Evolutionary conservation across 2,329 filamentous ascomycete genomes (phyloP), one percentile per base, ranked within the genome.

Genomic region (Aspergillus unguis): DNA sequence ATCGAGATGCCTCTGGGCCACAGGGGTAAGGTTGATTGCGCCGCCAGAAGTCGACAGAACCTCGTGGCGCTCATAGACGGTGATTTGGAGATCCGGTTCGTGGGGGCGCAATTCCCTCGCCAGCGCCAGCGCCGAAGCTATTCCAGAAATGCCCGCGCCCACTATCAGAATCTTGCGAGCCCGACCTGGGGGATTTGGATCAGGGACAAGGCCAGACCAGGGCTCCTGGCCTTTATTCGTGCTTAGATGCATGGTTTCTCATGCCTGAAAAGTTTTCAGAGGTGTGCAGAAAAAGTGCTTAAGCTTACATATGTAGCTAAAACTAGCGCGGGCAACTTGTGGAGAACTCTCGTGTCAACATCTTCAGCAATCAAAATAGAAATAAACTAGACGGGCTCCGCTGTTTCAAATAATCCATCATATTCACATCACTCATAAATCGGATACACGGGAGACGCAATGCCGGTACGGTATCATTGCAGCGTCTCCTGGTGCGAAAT

Each of bases 21-120:
- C 73, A 1, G 75, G 74, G 0, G 73, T 75, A 17, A 77, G 59
- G 52, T 74, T 74, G 52, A 77, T 72, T 3, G 74, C 73, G 7
- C 74, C 74, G 6, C 74, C 74, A 9, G 72, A 70, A 4, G 73
- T 76, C 0, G 73, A 71, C 5, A 73, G 66, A 6, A 73, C 58
- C 11, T 71, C 65, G 52, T 73, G 68, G 25, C 72, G 66, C 56
- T 76, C 74, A 51, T 66, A 75, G 25, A 75, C 54, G 2, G 62
- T 70, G 54, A 75, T 74, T 29, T 65, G 62, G 23, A 71, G 53
- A 28, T 66, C 61, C 1, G 69, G 67, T 11, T 70, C 60, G 28
- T 63, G 65, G 0, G 68, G 68, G 3, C 65, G 55, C 9, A 72
- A 58, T 49, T 71, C 68, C 44, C 62, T 59, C 7, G 65, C 65